phyloP scores from a whole-genome alignment of 2,329 filamentous ascomycete genomes.

The Sclerotinia nivalis region DNA sequence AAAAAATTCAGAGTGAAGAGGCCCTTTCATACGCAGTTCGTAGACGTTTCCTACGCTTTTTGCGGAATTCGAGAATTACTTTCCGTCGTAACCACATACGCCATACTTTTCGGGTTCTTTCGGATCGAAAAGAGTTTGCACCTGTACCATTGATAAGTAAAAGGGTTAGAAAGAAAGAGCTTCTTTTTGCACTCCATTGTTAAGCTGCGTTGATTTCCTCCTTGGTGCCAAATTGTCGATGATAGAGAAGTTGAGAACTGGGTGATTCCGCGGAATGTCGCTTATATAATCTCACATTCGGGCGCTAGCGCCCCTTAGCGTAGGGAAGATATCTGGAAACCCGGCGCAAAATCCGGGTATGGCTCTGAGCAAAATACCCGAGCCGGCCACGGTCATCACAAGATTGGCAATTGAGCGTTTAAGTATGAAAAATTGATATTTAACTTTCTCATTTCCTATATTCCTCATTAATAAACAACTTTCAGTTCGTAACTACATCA shows the following conservation, averaged over 20 bases:
- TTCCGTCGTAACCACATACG: neutral
- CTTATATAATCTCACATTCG: neutral
- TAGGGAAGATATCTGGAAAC: neutral
- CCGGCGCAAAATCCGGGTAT: neutral
- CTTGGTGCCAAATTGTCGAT: neutral
- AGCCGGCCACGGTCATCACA: neutral
- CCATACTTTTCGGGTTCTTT: neutral
- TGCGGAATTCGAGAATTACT: too few relatives aligned
- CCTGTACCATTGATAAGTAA: neutral
- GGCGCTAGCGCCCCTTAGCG: too few relatives aligned
- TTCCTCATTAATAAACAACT: neutral
- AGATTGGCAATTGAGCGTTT: neutral
- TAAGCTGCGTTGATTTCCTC: neutral
- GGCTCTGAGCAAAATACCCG: neutral
- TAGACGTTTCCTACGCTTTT: neutral
- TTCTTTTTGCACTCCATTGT: neutral
- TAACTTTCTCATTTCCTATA: neutral
- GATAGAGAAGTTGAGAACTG: neutral
- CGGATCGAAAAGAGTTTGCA: too few relatives aligned
- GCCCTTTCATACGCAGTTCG: too few relatives aligned
- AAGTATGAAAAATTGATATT: neutral
- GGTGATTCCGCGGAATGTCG: neutral
- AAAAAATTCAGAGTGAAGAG: neutral
- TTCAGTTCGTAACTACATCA: neutral
- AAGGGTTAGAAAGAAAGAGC: too few relatives aligned